Evolutionary conservation across 768 basidiomycete species (phyloP), one percentile per base, ranked within the genome.

Genomic region (Saitozyma podzolica): DNA sequence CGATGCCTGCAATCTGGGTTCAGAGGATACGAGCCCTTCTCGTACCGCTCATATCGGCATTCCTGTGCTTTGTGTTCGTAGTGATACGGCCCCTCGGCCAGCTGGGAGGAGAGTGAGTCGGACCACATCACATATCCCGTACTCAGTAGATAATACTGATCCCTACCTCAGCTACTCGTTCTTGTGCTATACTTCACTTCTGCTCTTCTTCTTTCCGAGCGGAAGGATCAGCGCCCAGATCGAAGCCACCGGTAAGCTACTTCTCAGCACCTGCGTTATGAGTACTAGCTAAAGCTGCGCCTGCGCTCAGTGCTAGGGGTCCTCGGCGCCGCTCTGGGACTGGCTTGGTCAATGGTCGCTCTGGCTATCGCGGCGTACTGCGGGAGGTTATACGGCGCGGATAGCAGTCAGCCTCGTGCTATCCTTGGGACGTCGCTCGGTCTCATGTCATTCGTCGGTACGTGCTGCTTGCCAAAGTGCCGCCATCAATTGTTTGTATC

Each of bases 201-300:
- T 74, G 9, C 64, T 76, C 7, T 73, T 72, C 62, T 76, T 74
- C 64, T 74, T 76, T 48, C 75, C 75, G 3, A 39, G 59, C 43
- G 68, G 67, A 6, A 56, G 54, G 8, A 59, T 76, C 8, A 52
- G 59, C 10, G 47, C 56, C 10, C 72, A 76, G 49, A 39, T 71
- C 10, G 68, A 74, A 57, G 56, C 62, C 0, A 72, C 72, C 3
- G 48, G 74, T 75, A 47, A 61, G 73, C 20, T 43, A 3, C 2
- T 13, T 43, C 16, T n/a, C 9, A 20, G 11, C 29, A n/a, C 9
- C 9, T n/a, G 9, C 40, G n/a, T 45, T n/a, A 41, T 7, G 47
- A 50, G 13, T 29, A 1, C 8, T 42, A 3, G 17, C 39, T 59
- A 20, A 56, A 39, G 39, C 42, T 56, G 8, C n/a, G n/a, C 29